Evolutionary conservation across 495 filamentous ascomycete species (phyloP).

Genomic region (Pseudomonodictys pantanalensis): DNA sequence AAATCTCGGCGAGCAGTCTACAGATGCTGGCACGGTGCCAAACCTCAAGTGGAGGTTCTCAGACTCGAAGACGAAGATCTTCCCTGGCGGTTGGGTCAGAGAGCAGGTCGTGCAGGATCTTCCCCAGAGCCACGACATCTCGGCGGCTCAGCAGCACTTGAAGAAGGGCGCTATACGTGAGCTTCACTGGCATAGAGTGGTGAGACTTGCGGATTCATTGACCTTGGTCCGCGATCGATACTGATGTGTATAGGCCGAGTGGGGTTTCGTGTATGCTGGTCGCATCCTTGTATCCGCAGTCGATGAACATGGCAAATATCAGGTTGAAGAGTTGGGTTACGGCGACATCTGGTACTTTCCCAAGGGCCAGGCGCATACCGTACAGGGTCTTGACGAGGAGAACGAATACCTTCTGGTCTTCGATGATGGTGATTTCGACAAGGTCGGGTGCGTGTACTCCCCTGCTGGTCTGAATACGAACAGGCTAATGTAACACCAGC

Average conservation of each 20-base stretch:
- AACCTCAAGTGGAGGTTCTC: constrained; percentile 67
- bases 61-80: constrained; percentile 57
- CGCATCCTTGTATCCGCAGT: constrained; percentile 57
- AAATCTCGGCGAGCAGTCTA: constrained; percentile 55
- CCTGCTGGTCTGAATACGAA: neutral
- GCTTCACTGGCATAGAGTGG: constrained; percentile 65
- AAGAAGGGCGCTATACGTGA: constrained; percentile 61
- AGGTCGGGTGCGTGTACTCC: constrained; percentile 39
- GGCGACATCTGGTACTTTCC: constrained; percentile 71
- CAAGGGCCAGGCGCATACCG: constrained; percentile 60
- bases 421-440: constrained; percentile 58
- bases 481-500: constrained; percentile 31
- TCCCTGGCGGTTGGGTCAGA: constrained; percentile 62
- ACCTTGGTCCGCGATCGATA: neutral
- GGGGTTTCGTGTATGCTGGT: constrained; percentile 61
- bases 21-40: constrained; percentile 57
- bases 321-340: constrained; percentile 52
- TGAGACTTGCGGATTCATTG: constrained; percentile 32
- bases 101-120: constrained; percentile 62
- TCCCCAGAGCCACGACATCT: constrained; percentile 59
- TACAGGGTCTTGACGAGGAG: constrained; percentile 57
- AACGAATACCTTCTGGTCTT: constrained; percentile 67
- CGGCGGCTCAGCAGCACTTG: constrained; percentile 62
- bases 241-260: constrained; percentile 53
- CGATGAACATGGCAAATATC: constrained; percentile 56